A percentile compares a stretch with the other conserved stretches of the same genome.
These are phyloP conservation scores for Lepidium aucheri DNA, from an alignment of 345 rosid species.

Conservation along the genomic window DNA sequence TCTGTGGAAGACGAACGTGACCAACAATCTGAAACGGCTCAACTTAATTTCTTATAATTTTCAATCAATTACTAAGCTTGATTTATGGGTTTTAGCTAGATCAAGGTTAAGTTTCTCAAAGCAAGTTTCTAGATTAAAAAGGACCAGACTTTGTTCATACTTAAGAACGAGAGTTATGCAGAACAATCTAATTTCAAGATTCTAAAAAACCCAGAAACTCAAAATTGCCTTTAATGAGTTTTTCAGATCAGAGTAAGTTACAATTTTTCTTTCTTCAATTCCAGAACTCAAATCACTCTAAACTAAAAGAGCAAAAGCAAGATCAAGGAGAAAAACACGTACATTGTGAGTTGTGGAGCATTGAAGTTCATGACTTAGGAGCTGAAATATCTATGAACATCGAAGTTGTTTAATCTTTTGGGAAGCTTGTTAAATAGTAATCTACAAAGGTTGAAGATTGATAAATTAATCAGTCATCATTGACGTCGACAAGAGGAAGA, in stretches of 20 bases:
- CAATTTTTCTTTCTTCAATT: background rate
- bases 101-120: background rate
- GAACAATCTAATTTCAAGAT: constrained; percentile 2
- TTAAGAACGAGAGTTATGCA: background rate
- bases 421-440: background rate
- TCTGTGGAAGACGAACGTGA: constrained; percentile 14
- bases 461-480: background rate
- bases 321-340: background rate
- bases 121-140: background rate
- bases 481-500: constrained; percentile 10
- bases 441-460: background rate
- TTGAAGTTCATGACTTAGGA: constrained; percentile 4
- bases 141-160: background rate
- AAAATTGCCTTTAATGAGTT: background rate
- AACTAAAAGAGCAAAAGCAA: background rate
- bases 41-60: background rate
- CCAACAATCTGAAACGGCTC: constrained; percentile 10
- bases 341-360: background rate
- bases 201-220: constrained; percentile 3
- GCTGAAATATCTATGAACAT: background rate
- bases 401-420: background rate
- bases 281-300: background rate
- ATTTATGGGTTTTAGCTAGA: background rate
- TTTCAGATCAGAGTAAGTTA: background rate
- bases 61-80: background rate